Conservation (phyloP, 257 asterid genomes). For the Ilex asprella region DNA sequence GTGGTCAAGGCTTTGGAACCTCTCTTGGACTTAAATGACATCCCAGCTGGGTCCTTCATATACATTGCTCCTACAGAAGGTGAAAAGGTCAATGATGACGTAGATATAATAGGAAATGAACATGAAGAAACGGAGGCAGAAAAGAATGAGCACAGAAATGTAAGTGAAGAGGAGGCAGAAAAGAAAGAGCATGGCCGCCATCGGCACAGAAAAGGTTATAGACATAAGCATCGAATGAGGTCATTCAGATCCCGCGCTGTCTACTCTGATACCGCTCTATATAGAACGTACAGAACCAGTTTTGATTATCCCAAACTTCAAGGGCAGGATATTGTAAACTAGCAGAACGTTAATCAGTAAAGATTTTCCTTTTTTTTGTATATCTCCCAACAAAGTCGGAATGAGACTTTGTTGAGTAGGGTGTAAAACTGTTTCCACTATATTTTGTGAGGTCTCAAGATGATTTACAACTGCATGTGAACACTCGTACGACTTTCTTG, state of each 20-base stretch:
- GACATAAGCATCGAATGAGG: not conserved
- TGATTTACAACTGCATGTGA: no score
- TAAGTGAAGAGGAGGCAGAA: not conserved
- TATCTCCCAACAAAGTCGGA: no score
- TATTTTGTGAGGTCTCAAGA: no score
- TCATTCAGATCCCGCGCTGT: not conserved
- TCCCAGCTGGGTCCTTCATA: constrained; percentile 48
- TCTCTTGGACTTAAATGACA: constrained; percentile 31
- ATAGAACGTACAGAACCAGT: no score
- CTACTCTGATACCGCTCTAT: not conserved
- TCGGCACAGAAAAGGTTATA: not conserved
- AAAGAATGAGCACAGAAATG: not conserved
- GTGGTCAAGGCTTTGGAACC: constrained; percentile 53
- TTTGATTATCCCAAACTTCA: no score
- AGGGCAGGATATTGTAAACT: no score
- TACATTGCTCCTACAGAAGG: constrained; percentile 36
- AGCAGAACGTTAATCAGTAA: no score
- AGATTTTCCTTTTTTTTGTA: no score
- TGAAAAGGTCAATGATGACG: constrained; percentile 5
- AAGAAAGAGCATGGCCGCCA: not conserved
- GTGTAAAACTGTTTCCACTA: no score
- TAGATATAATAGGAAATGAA: constrained; percentile 6
- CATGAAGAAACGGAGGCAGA: constrained; percentile 11
- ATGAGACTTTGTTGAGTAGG: no score
- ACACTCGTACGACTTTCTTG: no score